Evolutionary conservation across 305 asterid species (phyloP).

Genomic region (Euphrasia arctica): DNA sequence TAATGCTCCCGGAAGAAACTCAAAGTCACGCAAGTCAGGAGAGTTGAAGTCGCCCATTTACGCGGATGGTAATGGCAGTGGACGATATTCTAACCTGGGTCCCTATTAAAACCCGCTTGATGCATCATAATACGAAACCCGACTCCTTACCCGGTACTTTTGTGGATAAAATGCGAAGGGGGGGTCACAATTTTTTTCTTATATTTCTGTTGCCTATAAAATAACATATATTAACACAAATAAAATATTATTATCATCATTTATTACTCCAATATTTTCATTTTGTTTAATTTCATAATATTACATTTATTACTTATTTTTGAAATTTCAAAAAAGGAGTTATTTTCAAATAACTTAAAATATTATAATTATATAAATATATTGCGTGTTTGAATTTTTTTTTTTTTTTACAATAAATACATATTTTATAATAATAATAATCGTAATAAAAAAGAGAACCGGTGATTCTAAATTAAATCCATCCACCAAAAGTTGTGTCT

Average conservation of each 20-base stretch:
- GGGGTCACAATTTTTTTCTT: constrained; percentile 27
- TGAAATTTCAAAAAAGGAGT: too few species aligned
- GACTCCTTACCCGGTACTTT: constrained; percentile 9
- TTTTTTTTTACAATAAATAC: background rate
- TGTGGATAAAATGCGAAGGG: constrained; percentile 24
- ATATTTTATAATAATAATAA: background rate
- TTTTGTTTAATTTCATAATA: too few species aligned
- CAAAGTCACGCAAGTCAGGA: constrained; percentile 59
- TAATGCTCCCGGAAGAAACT: constrained; percentile 44
- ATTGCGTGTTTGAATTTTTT: too few species aligned
- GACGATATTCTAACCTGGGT: constrained; percentile 36
- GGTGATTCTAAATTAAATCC: background rate
- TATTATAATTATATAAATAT: too few species aligned
- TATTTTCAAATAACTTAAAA: too few species aligned
- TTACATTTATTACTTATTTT: too few species aligned
- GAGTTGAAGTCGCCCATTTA: constrained; percentile 50
- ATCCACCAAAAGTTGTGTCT: constrained; percentile 24
- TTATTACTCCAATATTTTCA: too few species aligned
- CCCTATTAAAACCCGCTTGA: constrained; percentile 36
- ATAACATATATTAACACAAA: too few species aligned
- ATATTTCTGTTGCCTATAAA: too few species aligned
- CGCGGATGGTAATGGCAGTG: constrained; percentile 46
- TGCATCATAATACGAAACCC: background rate
- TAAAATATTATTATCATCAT: too few species aligned
- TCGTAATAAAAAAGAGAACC: background rate